Evolutionary conservation across 257 asterid species (phyloP), one percentile per base, ranked within the genome.

Genomic region (Petunia secreta): DNA sequence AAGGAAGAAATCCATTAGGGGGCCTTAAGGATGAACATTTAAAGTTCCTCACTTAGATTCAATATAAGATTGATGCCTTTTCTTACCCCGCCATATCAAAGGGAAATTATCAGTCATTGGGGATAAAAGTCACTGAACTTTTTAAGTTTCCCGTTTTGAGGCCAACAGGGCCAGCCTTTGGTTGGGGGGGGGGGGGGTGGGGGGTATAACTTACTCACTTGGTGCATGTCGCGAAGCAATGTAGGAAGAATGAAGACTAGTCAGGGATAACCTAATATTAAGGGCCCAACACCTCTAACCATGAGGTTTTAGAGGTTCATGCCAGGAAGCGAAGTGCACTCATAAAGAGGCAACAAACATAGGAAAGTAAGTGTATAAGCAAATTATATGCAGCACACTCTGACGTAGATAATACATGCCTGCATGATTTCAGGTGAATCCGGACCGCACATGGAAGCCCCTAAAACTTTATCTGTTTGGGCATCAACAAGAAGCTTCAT

Each of bases 361-460:
- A 71, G 60, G 48, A 71, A 71, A 71, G 59, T 39, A 10, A 71
- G 43, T 71, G 77, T 16, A 25, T 25, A 10, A 71, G 41, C 41
- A 9, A 71, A 71, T 9, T 36, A 73, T 50, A 38, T 8, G 8
- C 54, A 52, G 62, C 8, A 11, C 25, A 25, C 25, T 25, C 0
- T 38, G n/a, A 74, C 34, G 37, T 15, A 39, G 68, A 67, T 36
- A 62, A 5, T 25, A 64, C 37, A 38, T 80, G 92, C 99, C 99
- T 95, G 97, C 96, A 95, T 93, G 84, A 93, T 93, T 87, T 95
- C 99, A 75, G 98, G 89, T 75, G 99, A 97, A 85, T 95, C 99
- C 6, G 98, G 98, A 82, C 99, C 99, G 81, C 97, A 93, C 98
- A 95, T 93, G 85, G 99, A 89, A 77, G 98, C 99, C 81, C 99